Base-by-base conservation (phyloP, 495 filamentous ascomycete genomes). In the Entonaema liquescens region DNA sequence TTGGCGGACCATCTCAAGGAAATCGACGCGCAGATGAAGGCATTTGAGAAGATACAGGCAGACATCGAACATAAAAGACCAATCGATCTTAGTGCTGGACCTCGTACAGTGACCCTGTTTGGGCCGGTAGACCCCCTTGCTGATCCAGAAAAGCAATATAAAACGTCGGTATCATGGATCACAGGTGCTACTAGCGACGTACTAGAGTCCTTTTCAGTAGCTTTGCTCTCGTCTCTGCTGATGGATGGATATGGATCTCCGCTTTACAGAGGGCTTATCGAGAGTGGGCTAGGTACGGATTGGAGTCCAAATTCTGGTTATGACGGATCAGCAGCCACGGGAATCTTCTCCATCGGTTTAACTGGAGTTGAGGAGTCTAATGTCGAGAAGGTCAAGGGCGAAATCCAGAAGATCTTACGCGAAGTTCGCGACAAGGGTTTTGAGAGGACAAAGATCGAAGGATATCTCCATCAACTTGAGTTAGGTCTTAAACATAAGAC, bases 211-310 rank as follows among this genome's bases (percentile, higher is more conserved):
- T 98, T 98, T 80, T 93, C 93, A 0, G 75, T 97, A 8, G 86
- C 90, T 28, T 84, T 99, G 26, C 76, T 97, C 26, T 94, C 93
- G 15, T 92, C 90, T 1, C 79, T 98, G 31, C 82, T 99, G 31
- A 86, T 95, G 68, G 93, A 97, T 76, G 95, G 96, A 15, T 99
- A 98, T 77, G 94, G 95, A 23, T 97, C 95, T 23, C 96, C 95
- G 2, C 82, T 99, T 70, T 98, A 98, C 76, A 89, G 89, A 57
- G 90, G 89, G n/a, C 82, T 98, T 42, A 92, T 99, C 65, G 95
- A 98, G 74, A 89, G 91, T 67, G 94, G 94, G 19, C 83, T 98
- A 15, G 95, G 95, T 57, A 91, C 92, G 5, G 93, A 97, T 62
- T 99, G 93, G 81, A 95, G 91, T 33, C 92, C 96, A 6, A 99